Percentiles rank a stretch among this genome's conserved stretches.
Evolutionary conservation across 768 basidiomycete genomes (phyloP).

Genomic region (Psilocybe subaeruginosa): DNA sequence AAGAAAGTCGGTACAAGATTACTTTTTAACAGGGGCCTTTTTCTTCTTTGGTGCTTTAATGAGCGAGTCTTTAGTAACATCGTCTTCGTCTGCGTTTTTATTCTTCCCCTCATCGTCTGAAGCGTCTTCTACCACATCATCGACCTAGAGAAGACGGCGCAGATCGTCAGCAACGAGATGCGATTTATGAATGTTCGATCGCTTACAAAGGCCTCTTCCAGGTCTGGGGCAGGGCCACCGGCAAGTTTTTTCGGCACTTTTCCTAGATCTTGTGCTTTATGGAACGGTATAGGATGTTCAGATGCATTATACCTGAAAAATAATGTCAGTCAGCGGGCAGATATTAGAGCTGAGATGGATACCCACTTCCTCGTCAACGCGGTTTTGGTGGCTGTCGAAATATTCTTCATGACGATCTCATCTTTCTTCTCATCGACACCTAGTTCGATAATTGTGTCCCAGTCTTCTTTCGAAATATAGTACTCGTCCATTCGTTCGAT

Average conservation of each 20-base stretch:
- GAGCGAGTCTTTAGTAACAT: constrained; percentile 58
- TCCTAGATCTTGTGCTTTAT: constrained; percentile 83
- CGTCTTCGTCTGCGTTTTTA: constrained; percentile 43
- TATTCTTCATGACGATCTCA: constrained; percentile 79
- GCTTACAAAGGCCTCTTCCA: constrained; percentile 83
- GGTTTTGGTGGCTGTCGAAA: constrained; percentile 79
- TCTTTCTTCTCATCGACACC: constrained; percentile 84
- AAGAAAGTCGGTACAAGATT: neutral
- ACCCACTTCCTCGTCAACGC: constrained; percentile 84
- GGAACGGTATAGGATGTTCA: constrained; percentile 95
- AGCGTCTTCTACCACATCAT: constrained; percentile 35
- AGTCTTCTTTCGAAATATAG: constrained; percentile 91
- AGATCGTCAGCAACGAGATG: constrained; percentile 5
- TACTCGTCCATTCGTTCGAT: constrained; percentile 94
- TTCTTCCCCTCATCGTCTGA: constrained; percentile 39
- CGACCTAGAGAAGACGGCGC: constrained; percentile 23
- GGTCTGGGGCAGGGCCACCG: constrained; percentile 77
- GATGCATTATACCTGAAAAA: constrained; percentile 77
- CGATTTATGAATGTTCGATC: neutral
- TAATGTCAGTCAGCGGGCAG: neutral
- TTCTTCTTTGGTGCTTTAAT: constrained; percentile 59
- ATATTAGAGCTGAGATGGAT: neutral
- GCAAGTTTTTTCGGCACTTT: constrained; percentile 82
- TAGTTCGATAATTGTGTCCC: constrained; percentile 94
- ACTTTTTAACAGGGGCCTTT: constrained; percentile 30